Percentiles rank a stretch among this genome's conserved stretches.
Evolutionary conservation across 208 protist species (phyloP).

Genomic region (Wallacemonas rigidus): DNA sequence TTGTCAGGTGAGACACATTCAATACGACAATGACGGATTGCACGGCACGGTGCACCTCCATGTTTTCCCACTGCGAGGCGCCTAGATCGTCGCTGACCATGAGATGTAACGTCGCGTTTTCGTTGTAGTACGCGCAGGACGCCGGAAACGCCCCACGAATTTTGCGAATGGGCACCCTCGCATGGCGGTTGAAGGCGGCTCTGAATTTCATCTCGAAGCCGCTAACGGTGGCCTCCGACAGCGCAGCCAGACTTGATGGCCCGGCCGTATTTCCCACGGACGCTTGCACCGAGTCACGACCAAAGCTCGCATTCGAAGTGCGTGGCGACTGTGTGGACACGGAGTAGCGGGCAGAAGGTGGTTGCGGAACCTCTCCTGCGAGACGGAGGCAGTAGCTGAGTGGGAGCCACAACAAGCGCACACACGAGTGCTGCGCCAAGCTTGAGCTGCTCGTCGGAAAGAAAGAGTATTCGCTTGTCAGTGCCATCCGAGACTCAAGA

Average conservation of each 20-base stretch:
- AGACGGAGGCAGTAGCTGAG: slow-evolving; percentile 52
- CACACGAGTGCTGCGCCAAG: slow-evolving; percentile 56
- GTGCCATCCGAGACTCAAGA: background rate
- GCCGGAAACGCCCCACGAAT: slow-evolving; percentile 44
- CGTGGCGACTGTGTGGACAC: slow-evolving; percentile 8
- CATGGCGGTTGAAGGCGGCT: slow-evolving; percentile 20
- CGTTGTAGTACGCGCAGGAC: slow-evolving; percentile 35
- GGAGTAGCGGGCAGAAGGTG: background rate
- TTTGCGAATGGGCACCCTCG: slow-evolving; percentile 25
- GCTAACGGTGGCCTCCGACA: slow-evolving; percentile 7
- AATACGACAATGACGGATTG: slow-evolving; percentile 71
- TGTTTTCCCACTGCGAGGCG: slow-evolving; percentile 75
- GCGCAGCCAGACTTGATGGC: background rate
- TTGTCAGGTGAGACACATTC: slow-evolving; percentile 36
- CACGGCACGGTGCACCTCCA: slow-evolving; percentile 61
- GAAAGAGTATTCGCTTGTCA: slow-evolving; percentile 20
- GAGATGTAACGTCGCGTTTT: slow-evolving; percentile 36
- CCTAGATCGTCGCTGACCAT: slow-evolving; percentile 45
- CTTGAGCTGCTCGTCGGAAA: slow-evolving; percentile 54
- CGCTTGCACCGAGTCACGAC: slow-evolving; percentile 13
- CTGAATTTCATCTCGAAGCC: slow-evolving; percentile 44
- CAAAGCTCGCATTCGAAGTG: slow-evolving; percentile 15
- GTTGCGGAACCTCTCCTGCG: slow-evolving; percentile 17
- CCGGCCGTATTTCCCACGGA: background rate
- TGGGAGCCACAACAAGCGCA: slow-evolving; percentile 78